phyloP scores from a whole-genome alignment of 495 filamentous ascomycete species.

The Halenospora varia region DNA sequence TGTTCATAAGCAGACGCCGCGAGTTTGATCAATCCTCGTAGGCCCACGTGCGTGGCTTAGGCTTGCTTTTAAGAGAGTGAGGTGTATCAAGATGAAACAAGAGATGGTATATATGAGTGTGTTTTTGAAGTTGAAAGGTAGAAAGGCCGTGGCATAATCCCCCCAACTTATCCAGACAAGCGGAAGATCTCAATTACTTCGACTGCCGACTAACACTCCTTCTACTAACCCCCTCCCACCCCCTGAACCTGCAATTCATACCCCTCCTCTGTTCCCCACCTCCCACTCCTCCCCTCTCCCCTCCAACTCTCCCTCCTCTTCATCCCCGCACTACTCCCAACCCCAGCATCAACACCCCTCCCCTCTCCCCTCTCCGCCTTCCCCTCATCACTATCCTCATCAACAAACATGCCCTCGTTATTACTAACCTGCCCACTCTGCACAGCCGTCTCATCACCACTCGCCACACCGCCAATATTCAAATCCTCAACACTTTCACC shows the following conservation, averaged over 20 bases:
- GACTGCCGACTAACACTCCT: slow-evolving; percentile 24
- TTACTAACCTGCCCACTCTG: background rate
- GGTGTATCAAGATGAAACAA: too few species aligned
- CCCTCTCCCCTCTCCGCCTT: slow-evolving; percentile 30
- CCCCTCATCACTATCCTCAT: slow-evolving; percentile 28
- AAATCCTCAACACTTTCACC: slow-evolving; percentile 23
- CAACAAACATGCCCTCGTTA: slow-evolving; percentile 10
- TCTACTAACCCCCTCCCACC: slow-evolving; percentile 12
- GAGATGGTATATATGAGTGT: too few species aligned
- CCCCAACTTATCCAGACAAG: too few species aligned
- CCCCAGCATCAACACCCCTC: background rate
- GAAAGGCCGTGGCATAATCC: too few species aligned
- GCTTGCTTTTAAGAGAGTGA: too few species aligned
- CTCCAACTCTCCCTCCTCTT: slow-evolving; percentile 19
- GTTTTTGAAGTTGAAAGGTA: too few species aligned
- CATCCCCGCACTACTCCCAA: too few species aligned
- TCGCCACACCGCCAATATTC: slow-evolving; percentile 4
- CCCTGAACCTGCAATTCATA: slow-evolving; percentile 20
- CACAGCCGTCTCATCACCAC: slow-evolving; percentile 1
- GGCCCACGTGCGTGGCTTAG: too few species aligned
- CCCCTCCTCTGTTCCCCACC: background rate
- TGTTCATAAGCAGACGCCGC: too few species aligned
- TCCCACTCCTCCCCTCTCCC: slow-evolving; percentile 13
- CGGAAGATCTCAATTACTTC: slow-evolving; percentile 1
- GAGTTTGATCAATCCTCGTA: too few species aligned